These are phyloP conservation scores for Magnolia officinalis DNA, from an alignment of 164 flowering plant genomes.

Conservation along the genomic window DNA sequence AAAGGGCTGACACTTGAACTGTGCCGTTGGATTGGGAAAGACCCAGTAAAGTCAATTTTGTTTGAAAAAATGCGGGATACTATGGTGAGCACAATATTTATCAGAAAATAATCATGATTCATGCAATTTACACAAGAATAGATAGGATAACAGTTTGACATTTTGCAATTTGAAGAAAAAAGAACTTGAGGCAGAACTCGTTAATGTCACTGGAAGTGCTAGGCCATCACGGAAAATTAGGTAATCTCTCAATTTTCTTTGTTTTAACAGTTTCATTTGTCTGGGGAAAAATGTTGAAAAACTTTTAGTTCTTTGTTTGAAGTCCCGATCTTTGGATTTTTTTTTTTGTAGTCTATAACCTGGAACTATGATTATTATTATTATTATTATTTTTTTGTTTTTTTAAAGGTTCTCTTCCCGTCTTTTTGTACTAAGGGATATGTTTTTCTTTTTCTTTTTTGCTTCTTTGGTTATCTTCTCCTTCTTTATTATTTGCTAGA, in stretches of 20 bases:
- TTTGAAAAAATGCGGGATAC: constrained; percentile 99
- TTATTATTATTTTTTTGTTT: no score
- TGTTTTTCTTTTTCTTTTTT: no score
- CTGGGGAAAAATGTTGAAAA: no score
- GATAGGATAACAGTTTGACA: neutral
- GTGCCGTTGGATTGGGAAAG: constrained; percentile 99
- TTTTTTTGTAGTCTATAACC: no score
- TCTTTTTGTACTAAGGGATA: no score
- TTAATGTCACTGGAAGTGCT: constrained; percentile 72
- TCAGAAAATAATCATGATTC: neutral
- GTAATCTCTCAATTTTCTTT: constrained; percentile 24
- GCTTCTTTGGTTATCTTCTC: no score
- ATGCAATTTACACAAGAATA: neutral
- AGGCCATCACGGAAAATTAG: constrained; percentile 92
- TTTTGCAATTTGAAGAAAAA: constrained; percentile 55
- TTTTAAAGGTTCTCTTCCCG: no score
- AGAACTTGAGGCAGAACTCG: constrained; percentile 99
- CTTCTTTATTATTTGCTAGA: no score
- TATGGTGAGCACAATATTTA: constrained; percentile 50
- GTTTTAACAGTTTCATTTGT: neutral
- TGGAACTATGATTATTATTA: no score
- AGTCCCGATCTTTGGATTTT: no score
- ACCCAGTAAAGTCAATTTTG: constrained; percentile 84
- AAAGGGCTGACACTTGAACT: constrained; percentile 97
- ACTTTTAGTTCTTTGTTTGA: no score